Evolutionary conservation across 2,329 filamentous ascomycete genomes (phyloP).

Genomic region (Dactylonectria estremocensis): DNA sequence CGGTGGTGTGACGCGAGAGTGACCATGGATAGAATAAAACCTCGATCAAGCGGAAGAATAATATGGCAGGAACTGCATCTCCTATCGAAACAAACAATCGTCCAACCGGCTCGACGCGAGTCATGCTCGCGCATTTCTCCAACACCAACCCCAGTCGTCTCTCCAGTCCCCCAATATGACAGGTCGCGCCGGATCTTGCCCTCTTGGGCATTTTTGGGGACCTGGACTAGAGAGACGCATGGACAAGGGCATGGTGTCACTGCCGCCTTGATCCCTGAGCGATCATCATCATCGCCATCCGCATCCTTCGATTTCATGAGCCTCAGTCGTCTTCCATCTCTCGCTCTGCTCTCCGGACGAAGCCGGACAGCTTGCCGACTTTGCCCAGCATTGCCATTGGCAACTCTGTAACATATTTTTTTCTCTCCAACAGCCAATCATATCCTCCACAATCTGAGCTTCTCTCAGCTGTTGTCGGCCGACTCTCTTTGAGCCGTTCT

Average conservation of each 20-base stretch:
- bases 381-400: neutral
- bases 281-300: constrained; percentile 1
- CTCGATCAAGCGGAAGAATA: too few relatives aligned
- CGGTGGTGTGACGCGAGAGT: neutral
- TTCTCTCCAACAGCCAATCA: neutral
- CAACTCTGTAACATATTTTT: constrained; percentile 6
- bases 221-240: neutral
- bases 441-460: neutral
- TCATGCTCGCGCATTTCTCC: neutral
- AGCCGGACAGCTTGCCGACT: constrained; percentile 5
- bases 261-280: constrained; percentile 24
- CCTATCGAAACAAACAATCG: neutral
- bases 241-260: constrained; percentile 5
- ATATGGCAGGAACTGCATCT: too few relatives aligned
- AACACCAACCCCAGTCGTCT: neutral
- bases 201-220: constrained; percentile 6
- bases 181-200: constrained; percentile 20
- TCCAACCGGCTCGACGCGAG: neutral
- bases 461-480: neutral
- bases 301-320: neutral
- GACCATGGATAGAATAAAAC: neutral
- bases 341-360: neutral
- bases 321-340: neutral
- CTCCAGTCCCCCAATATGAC: constrained; percentile 20
- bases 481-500: neutral